Conservation (phyloP, 2,329 filamentous ascomycete genomes). For the Tolypocladium inflatum region DNA sequence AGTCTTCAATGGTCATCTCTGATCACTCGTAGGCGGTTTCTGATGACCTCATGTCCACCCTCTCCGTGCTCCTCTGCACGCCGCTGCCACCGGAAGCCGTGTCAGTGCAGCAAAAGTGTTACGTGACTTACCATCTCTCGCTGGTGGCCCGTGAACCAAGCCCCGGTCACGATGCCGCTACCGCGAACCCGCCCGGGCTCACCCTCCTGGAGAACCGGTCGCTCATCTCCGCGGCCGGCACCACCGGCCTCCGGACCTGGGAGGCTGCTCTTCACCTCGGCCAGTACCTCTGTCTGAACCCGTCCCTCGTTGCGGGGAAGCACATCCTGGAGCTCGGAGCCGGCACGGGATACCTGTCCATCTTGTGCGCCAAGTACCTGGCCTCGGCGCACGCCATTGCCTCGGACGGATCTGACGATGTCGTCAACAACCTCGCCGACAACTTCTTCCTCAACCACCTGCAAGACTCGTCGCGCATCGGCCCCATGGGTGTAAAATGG, state of each 20-base stretch:
- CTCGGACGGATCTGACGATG: conserved; percentile 66
- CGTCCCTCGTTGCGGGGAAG: conserved; percentile 38
- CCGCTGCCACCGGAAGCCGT: conserved; percentile 54
- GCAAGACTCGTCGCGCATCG: conserved; percentile 34
- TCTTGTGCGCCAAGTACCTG: conserved; percentile 63
- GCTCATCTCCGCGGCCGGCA: conserved; percentile 61
- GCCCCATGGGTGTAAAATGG: conserved; percentile 52
- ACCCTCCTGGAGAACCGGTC: conserved; percentile 60
- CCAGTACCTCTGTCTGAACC: conserved; percentile 50
- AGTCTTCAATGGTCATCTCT: conserved; percentile 9
- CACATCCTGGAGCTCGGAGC: conserved; percentile 63
- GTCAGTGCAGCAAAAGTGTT: conserved; percentile 61
- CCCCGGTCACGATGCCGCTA: background rate
- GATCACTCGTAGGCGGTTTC: conserved; percentile 60
- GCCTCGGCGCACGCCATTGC: conserved; percentile 49
- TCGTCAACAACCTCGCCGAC: conserved; percentile 56
- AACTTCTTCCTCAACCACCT: conserved; percentile 62
- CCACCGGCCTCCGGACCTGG: conserved; percentile 72
- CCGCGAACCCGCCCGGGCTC: conserved; percentile 23
- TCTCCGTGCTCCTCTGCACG: conserved; percentile 55
- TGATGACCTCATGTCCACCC: conserved; percentile 63
- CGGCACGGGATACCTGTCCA: conserved; percentile 66
- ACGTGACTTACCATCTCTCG: conserved; percentile 60
- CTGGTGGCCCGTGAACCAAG: conserved; percentile 14
- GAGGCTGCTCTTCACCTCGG: conserved; percentile 69